Evolutionary conservation across 164 flowering plant genomes (phyloP).

Genomic region (Aristolochia fimbriata): DNA sequence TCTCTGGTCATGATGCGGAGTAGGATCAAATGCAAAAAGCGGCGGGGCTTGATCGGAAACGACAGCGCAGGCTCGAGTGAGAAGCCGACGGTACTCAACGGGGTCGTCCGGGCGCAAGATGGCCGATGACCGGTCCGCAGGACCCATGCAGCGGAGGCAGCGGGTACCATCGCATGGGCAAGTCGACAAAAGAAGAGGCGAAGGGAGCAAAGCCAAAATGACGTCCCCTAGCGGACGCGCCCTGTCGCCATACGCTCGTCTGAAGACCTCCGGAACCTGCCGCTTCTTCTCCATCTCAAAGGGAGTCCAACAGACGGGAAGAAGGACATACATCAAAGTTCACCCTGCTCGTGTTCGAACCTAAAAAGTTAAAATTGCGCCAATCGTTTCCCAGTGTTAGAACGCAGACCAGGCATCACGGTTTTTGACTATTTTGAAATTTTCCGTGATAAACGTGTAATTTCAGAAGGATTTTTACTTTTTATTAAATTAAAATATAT

Average conservation of each 20-base stretch:
- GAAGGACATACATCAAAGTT: too few species aligned
- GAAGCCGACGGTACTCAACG: not conserved
- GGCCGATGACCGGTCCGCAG: not conserved
- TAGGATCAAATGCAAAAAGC: not conserved
- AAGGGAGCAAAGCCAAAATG: not conserved
- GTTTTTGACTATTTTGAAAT: too few species aligned
- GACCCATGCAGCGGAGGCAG: not conserved
- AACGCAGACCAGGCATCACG: too few species aligned
- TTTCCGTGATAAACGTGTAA: too few species aligned
- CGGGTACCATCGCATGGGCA: not conserved
- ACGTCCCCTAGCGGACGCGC: not conserved
- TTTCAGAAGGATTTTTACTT: too few species aligned
- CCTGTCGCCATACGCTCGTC: not conserved
- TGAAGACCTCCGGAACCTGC: not conserved
- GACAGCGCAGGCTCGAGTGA: slow-evolving; percentile 1
- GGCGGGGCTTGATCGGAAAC: not conserved
- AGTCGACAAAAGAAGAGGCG: not conserved
- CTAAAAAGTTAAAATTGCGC: too few species aligned
- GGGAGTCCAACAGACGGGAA: too few species aligned
- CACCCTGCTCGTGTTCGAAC: too few species aligned
- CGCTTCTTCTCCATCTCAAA: too few species aligned
- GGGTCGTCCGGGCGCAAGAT: not conserved
- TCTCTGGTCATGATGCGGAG: not conserved
- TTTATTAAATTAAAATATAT: too few species aligned
- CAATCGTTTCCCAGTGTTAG: too few species aligned